phyloP scores from a whole-genome alignment of 2,329 filamentous ascomycete genomes.

The Trichoderma sp. region DNA sequence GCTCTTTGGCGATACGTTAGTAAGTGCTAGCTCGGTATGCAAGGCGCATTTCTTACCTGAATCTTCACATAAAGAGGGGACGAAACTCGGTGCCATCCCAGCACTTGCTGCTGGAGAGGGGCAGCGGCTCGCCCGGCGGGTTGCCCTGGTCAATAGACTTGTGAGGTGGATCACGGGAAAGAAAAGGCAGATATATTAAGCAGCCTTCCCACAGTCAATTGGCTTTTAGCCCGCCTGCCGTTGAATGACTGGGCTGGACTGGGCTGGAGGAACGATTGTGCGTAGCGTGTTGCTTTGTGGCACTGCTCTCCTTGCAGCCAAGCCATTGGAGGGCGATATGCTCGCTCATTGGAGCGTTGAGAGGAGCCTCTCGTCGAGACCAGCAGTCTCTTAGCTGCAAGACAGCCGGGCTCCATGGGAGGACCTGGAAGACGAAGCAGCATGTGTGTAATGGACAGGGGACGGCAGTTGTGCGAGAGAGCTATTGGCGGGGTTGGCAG shows the following conservation, averaged over 20 bases:
- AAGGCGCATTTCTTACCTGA: conserved; percentile 6
- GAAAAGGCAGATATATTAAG: conserved; percentile 21
- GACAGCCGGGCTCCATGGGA: neutral
- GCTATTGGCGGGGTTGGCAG: conserved; percentile 2
- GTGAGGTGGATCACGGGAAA: conserved; percentile 18
- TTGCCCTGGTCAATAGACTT: conserved; percentile 18
- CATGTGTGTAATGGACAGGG: conserved; percentile 2
- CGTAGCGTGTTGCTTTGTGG: neutral
- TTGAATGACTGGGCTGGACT: neutral
- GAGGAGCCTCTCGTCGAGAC: neutral
- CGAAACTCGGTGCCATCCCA: neutral
- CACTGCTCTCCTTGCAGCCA: neutral
- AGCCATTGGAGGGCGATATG: neutral
- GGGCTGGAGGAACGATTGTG: neutral
- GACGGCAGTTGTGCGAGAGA: conserved; percentile 11
- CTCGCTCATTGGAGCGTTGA: neutral
- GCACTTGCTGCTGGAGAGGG: conserved; percentile 7
- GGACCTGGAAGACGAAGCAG: neutral
- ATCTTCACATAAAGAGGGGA: conserved; percentile 10
- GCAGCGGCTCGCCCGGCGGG: conserved; percentile 24
- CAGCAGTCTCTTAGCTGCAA: neutral
- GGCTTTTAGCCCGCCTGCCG: conserved; percentile 10
- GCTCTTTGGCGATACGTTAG: conserved; percentile 2
- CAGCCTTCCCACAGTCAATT: conserved; percentile 16
- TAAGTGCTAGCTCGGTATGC: conserved; percentile 13